These are phyloP conservation scores for Epichloe amarillans DNA, from an alignment of 2,329 filamentous ascomycete species.

Conservation along the genomic window DNA sequence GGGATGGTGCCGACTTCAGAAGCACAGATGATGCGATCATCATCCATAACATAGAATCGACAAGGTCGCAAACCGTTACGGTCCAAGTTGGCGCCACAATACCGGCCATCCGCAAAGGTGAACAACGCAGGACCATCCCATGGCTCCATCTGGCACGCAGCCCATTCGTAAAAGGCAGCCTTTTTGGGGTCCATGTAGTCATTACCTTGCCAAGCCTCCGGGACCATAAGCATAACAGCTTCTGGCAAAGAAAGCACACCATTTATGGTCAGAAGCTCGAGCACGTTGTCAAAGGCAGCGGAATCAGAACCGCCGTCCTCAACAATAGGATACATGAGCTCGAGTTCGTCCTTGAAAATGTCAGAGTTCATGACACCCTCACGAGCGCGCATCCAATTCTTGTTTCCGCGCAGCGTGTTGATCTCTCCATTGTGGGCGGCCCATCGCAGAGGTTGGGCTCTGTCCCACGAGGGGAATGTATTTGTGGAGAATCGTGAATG, in stretches of 20 bases:
- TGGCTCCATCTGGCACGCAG: slow-evolving; percentile 96
- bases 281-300: slow-evolving; percentile 91
- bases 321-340: slow-evolving; percentile 82
- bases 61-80: slow-evolving; percentile 90
- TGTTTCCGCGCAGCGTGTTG: slow-evolving; percentile 92
- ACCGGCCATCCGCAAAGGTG: slow-evolving; percentile 91
- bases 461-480: slow-evolving; percentile 96
- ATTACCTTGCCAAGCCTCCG: slow-evolving; percentile 96
- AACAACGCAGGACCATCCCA: slow-evolving; percentile 97
- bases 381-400: slow-evolving; percentile 98
- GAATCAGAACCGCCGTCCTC: slow-evolving; percentile 96
- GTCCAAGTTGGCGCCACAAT: slow-evolving; percentile 93
- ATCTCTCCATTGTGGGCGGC: slow-evolving; percentile 98
- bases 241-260: slow-evolving; percentile 89
- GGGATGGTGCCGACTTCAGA: slow-evolving; percentile 91
- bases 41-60: slow-evolving; percentile 92
- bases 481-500: slow-evolving; percentile 97
- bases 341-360: slow-evolving; percentile 83
- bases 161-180: slow-evolving; percentile 97
- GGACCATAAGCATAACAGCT: slow-evolving; percentile 97
- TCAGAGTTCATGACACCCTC: slow-evolving; percentile 91
- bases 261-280: slow-evolving; percentile 89
- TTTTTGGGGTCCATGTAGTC: slow-evolving; percentile 88
- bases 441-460: slow-evolving; percentile 91
- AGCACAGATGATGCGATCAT: slow-evolving; percentile 93